Evolutionary conservation across 2,329 filamentous ascomycete species (phyloP).

Genomic region (Elsinoe perseae): DNA sequence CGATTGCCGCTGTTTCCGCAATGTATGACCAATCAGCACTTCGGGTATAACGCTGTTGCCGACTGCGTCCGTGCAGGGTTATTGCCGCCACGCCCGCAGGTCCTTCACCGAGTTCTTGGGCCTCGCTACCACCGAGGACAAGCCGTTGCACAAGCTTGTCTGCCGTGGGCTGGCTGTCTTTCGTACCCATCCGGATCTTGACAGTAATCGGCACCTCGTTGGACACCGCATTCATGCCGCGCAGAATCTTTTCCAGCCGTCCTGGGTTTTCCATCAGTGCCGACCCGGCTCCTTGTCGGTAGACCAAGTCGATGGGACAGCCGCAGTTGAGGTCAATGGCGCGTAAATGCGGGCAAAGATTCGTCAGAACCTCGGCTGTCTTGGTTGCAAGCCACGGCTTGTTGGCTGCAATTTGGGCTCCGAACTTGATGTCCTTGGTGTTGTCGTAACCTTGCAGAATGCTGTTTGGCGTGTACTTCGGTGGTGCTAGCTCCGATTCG

Average conservation of each 20-base stretch:
- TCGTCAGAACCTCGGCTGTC: slow-evolving; percentile 71
- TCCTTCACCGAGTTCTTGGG: slow-evolving; percentile 57
- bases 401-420: slow-evolving; percentile 84
- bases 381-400: slow-evolving; percentile 88
- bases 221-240: slow-evolving; percentile 92
- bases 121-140: slow-evolving; percentile 68
- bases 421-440: slow-evolving; percentile 75
- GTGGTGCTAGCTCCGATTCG: slow-evolving; percentile 67
- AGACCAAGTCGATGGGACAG: slow-evolving; percentile 93
- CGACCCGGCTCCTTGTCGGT: slow-evolving; percentile 77
- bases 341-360: slow-evolving; percentile 71
- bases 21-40: slow-evolving; percentile 96
- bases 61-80: slow-evolving; percentile 84
- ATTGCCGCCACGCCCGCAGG: slow-evolving; percentile 87
- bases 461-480: slow-evolving; percentile 53
- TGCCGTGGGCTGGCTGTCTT: slow-evolving; percentile 69
- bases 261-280: slow-evolving; percentile 79
- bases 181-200: slow-evolving; percentile 89
- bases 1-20: slow-evolving; percentile 74
- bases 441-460: slow-evolving; percentile 74
- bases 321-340: slow-evolving; percentile 95
- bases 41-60: slow-evolving; percentile 89
- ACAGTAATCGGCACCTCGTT: slow-evolving; percentile 85
- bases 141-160: slow-evolving; percentile 75
- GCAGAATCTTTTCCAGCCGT: slow-evolving; percentile 88